Percentiles rank a stretch among this genome's conserved stretches.
phyloP scores from a whole-genome alignment of 768 basidiomycete genomes.

The Amanita inopinata region DNA sequence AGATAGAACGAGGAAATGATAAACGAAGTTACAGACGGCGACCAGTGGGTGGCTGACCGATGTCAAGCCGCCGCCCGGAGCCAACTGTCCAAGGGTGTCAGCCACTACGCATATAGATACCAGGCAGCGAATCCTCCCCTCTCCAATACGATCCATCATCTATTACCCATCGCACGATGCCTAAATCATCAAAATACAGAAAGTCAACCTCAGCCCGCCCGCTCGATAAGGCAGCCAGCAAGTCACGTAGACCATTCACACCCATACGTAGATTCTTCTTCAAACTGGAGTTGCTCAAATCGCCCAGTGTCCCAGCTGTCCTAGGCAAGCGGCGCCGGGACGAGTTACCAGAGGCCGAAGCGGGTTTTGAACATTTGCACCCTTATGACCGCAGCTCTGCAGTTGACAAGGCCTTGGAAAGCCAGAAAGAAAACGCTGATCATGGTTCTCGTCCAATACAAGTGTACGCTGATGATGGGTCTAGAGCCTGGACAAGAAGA shows the following conservation, averaged over 20 bases:
- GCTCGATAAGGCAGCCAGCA: not conserved
- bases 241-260: constrained; percentile 17
- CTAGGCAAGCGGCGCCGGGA: constrained; percentile 20
- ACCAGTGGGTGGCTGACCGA: too few species aligned
- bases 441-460: not conserved
- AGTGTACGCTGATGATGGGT: constrained; percentile 3
- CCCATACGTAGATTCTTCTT: constrained; percentile 33
- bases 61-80: too few species aligned
- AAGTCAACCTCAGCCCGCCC: not conserved
- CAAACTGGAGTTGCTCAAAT: constrained; percentile 26
- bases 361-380: constrained; percentile 7
- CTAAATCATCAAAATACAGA: constrained; percentile 5
- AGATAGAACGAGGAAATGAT: too few species aligned
- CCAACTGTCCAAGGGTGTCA: not conserved
- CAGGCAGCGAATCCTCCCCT: too few species aligned
- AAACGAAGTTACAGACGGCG: too few species aligned
- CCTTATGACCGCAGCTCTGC: not conserved
- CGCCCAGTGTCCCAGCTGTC: constrained; percentile 10
- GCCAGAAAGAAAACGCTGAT: not conserved
- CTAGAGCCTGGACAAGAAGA: constrained; percentile 2
- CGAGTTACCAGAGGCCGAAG: constrained; percentile 9
- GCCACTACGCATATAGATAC: not conserved
- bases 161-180: constrained; percentile 1
- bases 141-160: not conserved
- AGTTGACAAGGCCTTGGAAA: not conserved